These are phyloP conservation scores for Myrmaecium sp. DNA, from an alignment of 2,329 filamentous ascomycete genomes.

Conservation along the genomic window DNA sequence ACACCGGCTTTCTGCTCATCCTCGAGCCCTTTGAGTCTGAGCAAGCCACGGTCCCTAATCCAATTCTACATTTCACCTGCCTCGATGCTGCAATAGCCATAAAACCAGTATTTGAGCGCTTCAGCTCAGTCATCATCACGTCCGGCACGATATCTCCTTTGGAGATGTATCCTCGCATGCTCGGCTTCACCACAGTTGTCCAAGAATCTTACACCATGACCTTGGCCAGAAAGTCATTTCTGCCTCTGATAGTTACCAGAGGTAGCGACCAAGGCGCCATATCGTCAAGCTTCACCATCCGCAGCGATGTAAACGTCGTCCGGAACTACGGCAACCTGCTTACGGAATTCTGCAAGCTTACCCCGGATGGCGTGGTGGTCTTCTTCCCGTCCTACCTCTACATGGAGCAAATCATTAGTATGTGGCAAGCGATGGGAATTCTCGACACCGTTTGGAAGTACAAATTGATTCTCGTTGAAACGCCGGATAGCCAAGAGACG, in stretches of 20 bases:
- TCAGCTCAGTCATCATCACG: slow-evolving; percentile 95
- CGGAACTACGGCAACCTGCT: slow-evolving; percentile 89
- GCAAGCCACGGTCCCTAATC: slow-evolving; percentile 86
- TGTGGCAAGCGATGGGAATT: slow-evolving; percentile 99
- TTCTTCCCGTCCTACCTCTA: slow-evolving; percentile 98
- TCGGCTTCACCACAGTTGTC: slow-evolving; percentile 79
- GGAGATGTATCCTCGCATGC: slow-evolving; percentile 99
- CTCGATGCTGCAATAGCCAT: slow-evolving; percentile 96
- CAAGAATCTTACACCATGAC: slow-evolving; percentile 98
- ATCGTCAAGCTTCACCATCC: slow-evolving; percentile 84
- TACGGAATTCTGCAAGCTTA: slow-evolving; percentile 90
- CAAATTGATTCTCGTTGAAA: slow-evolving; percentile 95
- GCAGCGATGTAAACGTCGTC: slow-evolving; percentile 92
- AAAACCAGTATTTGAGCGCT: slow-evolving; percentile 91
- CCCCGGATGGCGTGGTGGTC: slow-evolving; percentile 93
- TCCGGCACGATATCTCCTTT: slow-evolving; percentile 92
- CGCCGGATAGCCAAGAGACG: slow-evolving; percentile 91
- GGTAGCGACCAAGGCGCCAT: slow-evolving; percentile 88
- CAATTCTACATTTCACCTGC: slow-evolving; percentile 92
- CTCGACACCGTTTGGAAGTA: slow-evolving; percentile 98
- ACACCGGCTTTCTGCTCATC: slow-evolving; percentile 89
- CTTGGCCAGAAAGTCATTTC: slow-evolving; percentile 78
- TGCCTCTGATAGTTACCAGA: slow-evolving; percentile 93
- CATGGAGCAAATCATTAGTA: slow-evolving; percentile 97
- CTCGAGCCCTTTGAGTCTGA: slow-evolving; percentile 96